phyloP scores from a whole-genome alignment of 2,329 filamentous ascomycete genomes.

The Pyrenophora graminea region DNA sequence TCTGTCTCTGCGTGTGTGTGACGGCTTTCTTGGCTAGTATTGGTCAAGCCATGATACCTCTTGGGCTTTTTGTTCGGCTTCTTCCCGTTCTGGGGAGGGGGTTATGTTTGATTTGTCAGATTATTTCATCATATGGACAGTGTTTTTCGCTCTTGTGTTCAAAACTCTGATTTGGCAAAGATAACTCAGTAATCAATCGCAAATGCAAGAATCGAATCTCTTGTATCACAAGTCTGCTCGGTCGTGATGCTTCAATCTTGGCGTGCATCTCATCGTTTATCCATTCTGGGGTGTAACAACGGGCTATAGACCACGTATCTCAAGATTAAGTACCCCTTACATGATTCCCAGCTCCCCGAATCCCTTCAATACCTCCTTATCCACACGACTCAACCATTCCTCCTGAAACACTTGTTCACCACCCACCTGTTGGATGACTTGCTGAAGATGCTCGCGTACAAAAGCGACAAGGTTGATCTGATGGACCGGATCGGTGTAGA shows the following conservation, averaged over 20 bases:
- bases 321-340: constrained; percentile 12
- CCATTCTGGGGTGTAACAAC: no score
- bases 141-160: no score
- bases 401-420: constrained; percentile 69
- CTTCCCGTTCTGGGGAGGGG: no score
- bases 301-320: no score
- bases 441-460: constrained; percentile 64
- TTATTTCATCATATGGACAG: no score
- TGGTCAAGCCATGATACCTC: constrained; percentile 20
- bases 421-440: constrained; percentile 63
- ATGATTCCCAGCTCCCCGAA: constrained; percentile 55
- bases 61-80: background rate
- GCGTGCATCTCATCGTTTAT: no score
- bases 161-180: no score
- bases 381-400: constrained; percentile 74
- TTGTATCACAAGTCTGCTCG: no score
- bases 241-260: no score
- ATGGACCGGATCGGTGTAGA: constrained; percentile 68
- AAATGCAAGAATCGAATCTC: no score
- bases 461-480: constrained; percentile 67
- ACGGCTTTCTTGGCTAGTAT: background rate
- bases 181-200: no score
- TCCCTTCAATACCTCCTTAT: constrained; percentile 69
- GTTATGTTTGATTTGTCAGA: no score
- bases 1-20: background rate